Conservation (phyloP, 257 asterid genomes). For the Solanum raphanifolium region DNA sequence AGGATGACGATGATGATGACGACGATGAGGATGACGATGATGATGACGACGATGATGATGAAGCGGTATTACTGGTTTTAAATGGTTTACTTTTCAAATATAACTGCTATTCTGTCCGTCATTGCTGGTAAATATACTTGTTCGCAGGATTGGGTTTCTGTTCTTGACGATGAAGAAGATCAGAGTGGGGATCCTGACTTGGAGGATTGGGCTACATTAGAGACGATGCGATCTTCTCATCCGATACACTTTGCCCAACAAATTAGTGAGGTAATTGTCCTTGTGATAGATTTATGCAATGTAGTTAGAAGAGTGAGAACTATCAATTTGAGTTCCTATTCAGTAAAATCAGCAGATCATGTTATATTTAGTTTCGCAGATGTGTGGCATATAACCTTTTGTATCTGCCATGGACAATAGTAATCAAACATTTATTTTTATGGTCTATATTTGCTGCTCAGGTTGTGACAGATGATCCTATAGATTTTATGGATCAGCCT, state of each 20-base stretch:
- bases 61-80: conserved; percentile 16
- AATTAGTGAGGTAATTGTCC: conserved; percentile 52
- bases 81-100: conserved; percentile 24
- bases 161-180: conserved; percentile 68
- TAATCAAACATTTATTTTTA: not conserved
- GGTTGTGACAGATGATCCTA: conserved; percentile 76
- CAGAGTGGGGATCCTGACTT: conserved; percentile 62
- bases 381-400: not conserved
- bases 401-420: not conserved
- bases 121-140: conserved; percentile 9
- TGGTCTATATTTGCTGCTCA: conserved; percentile 19
- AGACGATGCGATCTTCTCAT: conserved; percentile 91
- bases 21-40: conserved; percentile 46
- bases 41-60: conserved; percentile 40
- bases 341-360: not conserved
- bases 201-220: conserved; percentile 95
- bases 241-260: conserved; percentile 86
- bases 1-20: conserved; percentile 33
- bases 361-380: not conserved
- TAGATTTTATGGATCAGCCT: conserved; percentile 93
- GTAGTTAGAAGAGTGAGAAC: not conserved
- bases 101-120: not conserved
- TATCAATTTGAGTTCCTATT: not conserved
- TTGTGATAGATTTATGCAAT: not conserved
- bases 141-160: conserved; percentile 82